These are phyloP conservation scores for Leishmania turanica DNA, from an alignment of 208 protist genomes.

Conservation along the genomic window DNA sequence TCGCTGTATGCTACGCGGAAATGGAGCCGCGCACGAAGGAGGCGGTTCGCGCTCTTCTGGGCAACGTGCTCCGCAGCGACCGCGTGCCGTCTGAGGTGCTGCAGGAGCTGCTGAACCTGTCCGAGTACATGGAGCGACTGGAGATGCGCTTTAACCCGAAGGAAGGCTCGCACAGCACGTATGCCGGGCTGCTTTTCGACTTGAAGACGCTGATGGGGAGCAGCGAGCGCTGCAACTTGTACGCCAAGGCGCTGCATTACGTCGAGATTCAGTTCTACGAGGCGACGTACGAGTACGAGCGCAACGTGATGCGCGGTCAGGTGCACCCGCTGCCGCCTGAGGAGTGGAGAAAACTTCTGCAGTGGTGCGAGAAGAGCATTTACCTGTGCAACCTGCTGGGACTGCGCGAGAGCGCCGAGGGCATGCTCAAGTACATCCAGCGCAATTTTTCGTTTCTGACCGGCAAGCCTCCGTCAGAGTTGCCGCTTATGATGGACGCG, in stretches of 20 bases:
- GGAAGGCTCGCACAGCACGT: slow-evolving; percentile 35
- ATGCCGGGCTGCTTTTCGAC: slow-evolving; percentile 75
- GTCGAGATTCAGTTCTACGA: slow-evolving; percentile 93
- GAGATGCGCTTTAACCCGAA: slow-evolving; percentile 79
- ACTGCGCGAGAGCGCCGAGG: slow-evolving; percentile 97
- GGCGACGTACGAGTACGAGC: slow-evolving; percentile 75
- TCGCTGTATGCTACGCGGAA: slow-evolving; percentile 83
- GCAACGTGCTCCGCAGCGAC: slow-evolving; percentile 67
- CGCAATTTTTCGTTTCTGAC: slow-evolving; percentile 87
- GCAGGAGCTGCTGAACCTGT: slow-evolving; percentile 96
- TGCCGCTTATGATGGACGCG: slow-evolving; percentile 87
- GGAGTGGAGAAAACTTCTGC: slow-evolving; percentile 66
- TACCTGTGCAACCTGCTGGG: slow-evolving; percentile 98
- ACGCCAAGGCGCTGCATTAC: slow-evolving; percentile 95
- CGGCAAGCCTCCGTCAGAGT: slow-evolving; percentile 61
- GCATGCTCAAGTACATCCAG: slow-evolving; percentile 96
- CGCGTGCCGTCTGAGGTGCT: slow-evolving; percentile 91
- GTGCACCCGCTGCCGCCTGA: slow-evolving; percentile 57
- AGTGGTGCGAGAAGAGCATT: slow-evolving; percentile 94
- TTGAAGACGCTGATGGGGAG: slow-evolving; percentile 91
- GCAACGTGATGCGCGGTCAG: slow-evolving; percentile 63
- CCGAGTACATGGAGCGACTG: slow-evolving; percentile 97
- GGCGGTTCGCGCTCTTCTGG: slow-evolving; percentile 61
- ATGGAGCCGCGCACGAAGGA: slow-evolving; percentile 65
- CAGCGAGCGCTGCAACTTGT: slow-evolving; percentile 94